Percentiles rank a stretch among this genome's conserved stretches.
phyloP scores from a whole-genome alignment of 2,329 filamentous ascomycete genomes.

The Trichoderma guizhouense region DNA sequence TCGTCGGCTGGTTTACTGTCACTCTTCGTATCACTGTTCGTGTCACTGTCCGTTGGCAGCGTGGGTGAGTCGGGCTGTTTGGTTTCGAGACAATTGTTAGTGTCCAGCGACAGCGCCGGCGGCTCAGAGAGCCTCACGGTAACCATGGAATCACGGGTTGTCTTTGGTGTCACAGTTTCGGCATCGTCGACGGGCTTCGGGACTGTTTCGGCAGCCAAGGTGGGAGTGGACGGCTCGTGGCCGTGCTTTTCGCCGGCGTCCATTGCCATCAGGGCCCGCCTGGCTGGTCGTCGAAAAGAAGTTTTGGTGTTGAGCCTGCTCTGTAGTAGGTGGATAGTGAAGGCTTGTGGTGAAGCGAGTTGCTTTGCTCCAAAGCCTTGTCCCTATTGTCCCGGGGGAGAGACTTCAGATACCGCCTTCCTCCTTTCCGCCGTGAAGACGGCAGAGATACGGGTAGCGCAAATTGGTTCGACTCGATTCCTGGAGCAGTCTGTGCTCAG shows the following conservation, averaged over 20 bases:
- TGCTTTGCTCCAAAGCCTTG: not conserved
- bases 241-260: conserved; percentile 26
- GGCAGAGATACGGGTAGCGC: conserved; percentile 2
- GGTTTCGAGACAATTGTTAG: conserved; percentile 30
- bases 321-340: conserved; percentile 26
- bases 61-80: conserved; percentile 8
- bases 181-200: conserved; percentile 23
- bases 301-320: conserved; percentile 19
- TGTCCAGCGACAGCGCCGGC: conserved; percentile 50
- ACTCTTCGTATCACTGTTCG: too few relatives aligned
- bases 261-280: conserved; percentile 27
- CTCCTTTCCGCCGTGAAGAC: conserved; percentile 6
- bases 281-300: not conserved
- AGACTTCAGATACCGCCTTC: conserved; percentile 6
- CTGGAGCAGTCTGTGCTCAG: not conserved
- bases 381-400: conserved; percentile 13
- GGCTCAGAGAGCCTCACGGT: conserved; percentile 71
- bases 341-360: conserved; percentile 8
- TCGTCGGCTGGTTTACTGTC: not conserved
- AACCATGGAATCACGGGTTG: conserved; percentile 68
- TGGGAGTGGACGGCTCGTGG: conserved; percentile 28
- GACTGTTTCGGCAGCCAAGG: conserved; percentile 18
- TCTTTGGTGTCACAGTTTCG: conserved; percentile 35
- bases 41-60: not conserved
- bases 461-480: conserved; percentile 1